phyloP scores from a whole-genome alignment of 345 rosid species.

The Alliaria petiolata region DNA sequence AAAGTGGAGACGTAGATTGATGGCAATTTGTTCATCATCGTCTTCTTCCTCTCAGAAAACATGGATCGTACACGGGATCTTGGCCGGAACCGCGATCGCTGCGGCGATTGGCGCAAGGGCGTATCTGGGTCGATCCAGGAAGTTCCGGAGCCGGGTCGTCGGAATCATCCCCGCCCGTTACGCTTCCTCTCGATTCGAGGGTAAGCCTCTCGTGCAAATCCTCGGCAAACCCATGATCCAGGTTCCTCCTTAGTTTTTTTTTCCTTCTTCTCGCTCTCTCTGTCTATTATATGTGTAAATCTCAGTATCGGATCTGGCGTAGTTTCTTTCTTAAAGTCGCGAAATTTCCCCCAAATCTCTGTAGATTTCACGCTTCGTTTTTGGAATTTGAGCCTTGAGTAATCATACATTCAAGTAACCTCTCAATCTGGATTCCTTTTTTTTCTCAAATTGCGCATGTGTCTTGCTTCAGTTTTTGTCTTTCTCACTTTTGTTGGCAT shows the following conservation, averaged over 20 bases:
- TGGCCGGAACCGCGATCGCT: conserved; percentile 72
- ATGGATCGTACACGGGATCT: conserved; percentile 69
- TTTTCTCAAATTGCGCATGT: not conserved
- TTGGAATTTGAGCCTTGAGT: not conserved
- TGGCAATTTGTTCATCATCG: conserved; percentile 38
- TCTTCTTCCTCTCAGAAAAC: conserved; percentile 38
- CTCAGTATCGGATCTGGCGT: not conserved
- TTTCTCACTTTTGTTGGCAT: not conserved
- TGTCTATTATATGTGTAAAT: not conserved
- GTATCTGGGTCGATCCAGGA: conserved; percentile 52
- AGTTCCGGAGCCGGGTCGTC: conserved; percentile 74
- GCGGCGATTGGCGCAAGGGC: conserved; percentile 57
- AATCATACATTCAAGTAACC: not conserved
- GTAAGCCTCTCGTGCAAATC: conserved; percentile 84
- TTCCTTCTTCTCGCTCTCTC: not conserved
- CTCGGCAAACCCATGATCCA: conserved; percentile 99
- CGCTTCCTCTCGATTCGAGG: conserved; percentile 87
- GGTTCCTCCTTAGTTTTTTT: conserved; percentile 35
- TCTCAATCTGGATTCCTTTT: not conserved
- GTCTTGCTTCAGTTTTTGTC: not conserved
- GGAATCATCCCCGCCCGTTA: conserved; percentile 96
- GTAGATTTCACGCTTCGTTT: not conserved
- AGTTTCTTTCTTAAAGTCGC: not conserved
- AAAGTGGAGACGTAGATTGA: conserved; percentile 13
- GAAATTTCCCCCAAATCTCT: not conserved